Evolutionary conservation across 805 yeast genomes (phyloP), one percentile per base, ranked within the genome.

Genomic region (Wickerhamiella alocasiicola): DNA sequence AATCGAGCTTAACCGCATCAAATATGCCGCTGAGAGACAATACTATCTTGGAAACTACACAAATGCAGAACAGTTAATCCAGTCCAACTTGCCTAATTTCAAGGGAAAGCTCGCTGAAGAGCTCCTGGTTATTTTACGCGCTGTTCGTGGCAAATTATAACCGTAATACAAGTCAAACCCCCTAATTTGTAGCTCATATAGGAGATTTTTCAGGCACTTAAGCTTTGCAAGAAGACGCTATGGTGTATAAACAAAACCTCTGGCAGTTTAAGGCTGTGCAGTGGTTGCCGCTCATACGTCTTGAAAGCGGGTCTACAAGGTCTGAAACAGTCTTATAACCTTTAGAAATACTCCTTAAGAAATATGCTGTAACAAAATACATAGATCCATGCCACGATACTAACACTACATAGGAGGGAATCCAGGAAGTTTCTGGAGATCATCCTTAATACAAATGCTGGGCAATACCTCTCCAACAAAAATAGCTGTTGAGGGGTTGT

Each of bases 1-100:
- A 48, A 65, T 72, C 2, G 75, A 71, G 38, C 62, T 83, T 38
- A 74, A 68, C 12, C 63, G 62, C 33, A 52, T 79, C 21, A 65
- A 76, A 34, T 72, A 74, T 44, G 72, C 76, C 7, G 67, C 81
- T 24, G 85, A 81, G 47, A 61, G 75, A 45, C 66, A 75, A 2
- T 83, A 77, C 53, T 84, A 63, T 53, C 50, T 62, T 36, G 63
- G 71, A 36, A 59, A 74, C 27, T 83, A 74, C 50, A 27, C 43
- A 1, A 59, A 61, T 37, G 81, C 91, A 44, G 54, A 72, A 12
- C 61, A 63, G 31, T 56, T 67, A 20, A 63, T 75, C 27, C 55
- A 61, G 12, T 44, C 60, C 38, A 46, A 21, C 11, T 13, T 38
- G 23, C 35, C 62, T 12, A 20, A 54, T 16, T 49, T 56, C 31